Evolutionary conservation across 2,329 filamentous ascomycete genomes (phyloP).

Genomic region (Rasamsonia emersonii): DNA sequence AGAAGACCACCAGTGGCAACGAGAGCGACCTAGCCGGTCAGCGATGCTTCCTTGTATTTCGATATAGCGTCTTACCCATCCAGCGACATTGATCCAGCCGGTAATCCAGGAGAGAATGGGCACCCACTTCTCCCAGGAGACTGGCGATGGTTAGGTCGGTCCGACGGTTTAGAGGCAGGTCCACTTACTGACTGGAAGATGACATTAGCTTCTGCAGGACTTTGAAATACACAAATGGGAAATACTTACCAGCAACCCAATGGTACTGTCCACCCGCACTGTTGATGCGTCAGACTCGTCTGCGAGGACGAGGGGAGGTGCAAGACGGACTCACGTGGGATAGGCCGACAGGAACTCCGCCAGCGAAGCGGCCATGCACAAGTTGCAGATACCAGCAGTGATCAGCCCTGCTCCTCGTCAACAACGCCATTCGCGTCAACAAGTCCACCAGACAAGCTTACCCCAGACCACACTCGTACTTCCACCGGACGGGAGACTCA

Average conservation of each 20-base stretch:
- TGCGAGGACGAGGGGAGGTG: too few relatives aligned
- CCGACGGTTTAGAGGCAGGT: too few relatives aligned
- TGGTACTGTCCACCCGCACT: constrained; percentile 58
- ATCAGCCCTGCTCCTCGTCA: constrained; percentile 32
- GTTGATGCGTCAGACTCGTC: not conserved
- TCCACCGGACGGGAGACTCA: constrained; percentile 62
- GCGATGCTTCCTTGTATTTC: constrained; percentile 2
- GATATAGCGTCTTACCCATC: constrained; percentile 46
- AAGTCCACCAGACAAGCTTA: constrained; percentile 17
- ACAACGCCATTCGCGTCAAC: not conserved
- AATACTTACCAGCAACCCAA: constrained; percentile 52
- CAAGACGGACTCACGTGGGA: constrained; percentile 34
- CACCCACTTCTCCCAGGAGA: constrained; percentile 53
- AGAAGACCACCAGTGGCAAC: constrained; percentile 61
- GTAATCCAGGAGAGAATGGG: constrained; percentile 60
- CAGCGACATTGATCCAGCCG: constrained; percentile 61
- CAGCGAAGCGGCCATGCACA: constrained; percentile 59
- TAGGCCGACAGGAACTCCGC: constrained; percentile 64
- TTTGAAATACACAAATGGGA: not conserved
- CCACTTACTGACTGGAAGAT: constrained; percentile 29
- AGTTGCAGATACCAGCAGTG: constrained; percentile 57
- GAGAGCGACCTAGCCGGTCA: constrained; percentile 39
- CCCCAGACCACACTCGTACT: constrained; percentile 67
- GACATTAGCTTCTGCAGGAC: constrained; percentile 1
- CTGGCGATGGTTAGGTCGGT: too few relatives aligned